These are phyloP conservation scores for Globisporangium orthogonon DNA, from an alignment of 352 stramenopile genomes.

Conservation along the genomic window DNA sequence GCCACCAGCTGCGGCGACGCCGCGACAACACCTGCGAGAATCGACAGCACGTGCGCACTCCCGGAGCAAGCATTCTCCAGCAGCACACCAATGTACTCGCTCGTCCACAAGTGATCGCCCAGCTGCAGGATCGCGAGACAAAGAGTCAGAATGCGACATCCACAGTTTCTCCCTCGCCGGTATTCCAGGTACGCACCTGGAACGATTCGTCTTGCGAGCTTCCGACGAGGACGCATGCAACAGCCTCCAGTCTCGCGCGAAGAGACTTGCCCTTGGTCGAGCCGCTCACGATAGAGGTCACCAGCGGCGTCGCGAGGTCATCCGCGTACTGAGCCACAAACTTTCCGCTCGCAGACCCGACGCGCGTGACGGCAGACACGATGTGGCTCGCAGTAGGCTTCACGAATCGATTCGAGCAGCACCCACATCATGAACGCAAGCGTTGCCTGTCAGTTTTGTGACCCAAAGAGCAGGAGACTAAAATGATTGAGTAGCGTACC, in stretches of 20 bases:
- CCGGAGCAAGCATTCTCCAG: constrained; percentile 41
- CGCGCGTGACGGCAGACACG: constrained; percentile 39
- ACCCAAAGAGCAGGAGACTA: neutral
- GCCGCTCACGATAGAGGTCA: constrained; percentile 37
- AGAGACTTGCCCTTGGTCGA: constrained; percentile 45
- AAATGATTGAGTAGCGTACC: constrained; percentile 16
- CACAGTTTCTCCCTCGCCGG: too few species aligned
- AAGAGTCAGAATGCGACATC: neutral
- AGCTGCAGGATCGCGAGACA: constrained; percentile 12
- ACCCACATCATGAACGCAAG: neutral
- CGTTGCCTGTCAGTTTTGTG: too few species aligned
- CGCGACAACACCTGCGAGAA: constrained; percentile 29
- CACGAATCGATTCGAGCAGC: neutral
- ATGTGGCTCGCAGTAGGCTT: constrained; percentile 42
- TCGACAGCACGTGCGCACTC: constrained; percentile 41
- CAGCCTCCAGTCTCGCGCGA: constrained; percentile 36
- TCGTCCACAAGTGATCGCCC: constrained; percentile 36
- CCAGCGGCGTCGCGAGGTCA: constrained; percentile 35
- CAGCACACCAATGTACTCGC: constrained; percentile 33
- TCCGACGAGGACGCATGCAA: constrained; percentile 40
- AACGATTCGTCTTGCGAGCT: constrained; percentile 31
- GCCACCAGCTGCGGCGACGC: constrained; percentile 24
- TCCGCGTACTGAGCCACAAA: constrained; percentile 36
- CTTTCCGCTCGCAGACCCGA: constrained; percentile 31
- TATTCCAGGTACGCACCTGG: constrained; percentile 18